Evolutionary conservation across 768 basidiomycete genomes (phyloP), one percentile per base, ranked within the genome.

Genomic region (Lentinula detonsa): DNA sequence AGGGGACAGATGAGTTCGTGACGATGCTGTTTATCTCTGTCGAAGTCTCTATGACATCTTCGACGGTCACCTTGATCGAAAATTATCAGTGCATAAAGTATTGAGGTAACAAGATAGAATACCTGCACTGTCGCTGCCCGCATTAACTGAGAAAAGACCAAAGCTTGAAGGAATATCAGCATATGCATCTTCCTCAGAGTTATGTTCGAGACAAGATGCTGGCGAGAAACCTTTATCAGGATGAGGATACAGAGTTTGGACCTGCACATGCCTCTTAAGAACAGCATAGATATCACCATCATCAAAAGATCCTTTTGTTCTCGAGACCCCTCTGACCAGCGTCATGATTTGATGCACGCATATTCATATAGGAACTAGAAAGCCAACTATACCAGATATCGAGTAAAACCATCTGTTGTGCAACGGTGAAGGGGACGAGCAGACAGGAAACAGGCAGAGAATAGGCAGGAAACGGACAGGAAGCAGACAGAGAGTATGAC

Each of bases 231-330:
- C 15, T n/a, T 28, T 28, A 28, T 28, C 28, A 28, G 28, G 28
- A 28, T 4, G 28, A 28, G 28, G 28, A 28, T 28, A 28, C 28
- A 28, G 28, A 28, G 28, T 28, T 28, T 28, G 28, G 28, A 28
- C 28, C 28, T 28, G 28, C 3, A 28, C 3, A 28, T 28, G 28
- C 28, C 28, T 28, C 28, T 28, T 28, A 28, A 53, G 57, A 51
- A 60, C 49, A 45, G 37, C 48, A 66, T 68, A 42, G 62, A 61
- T 63, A 68, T 65, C 52, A 61, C 64, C 66, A 46, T 65, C 65
- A 31, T 42, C 59, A 45, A 49, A 16, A 3, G 59, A 46, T 16
- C 13, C 33, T 16, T 39, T 46, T 8, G 46, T 63, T 34, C 57
- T 46, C 3, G 18, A 39, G 56, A 56, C 61, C 35, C 61, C 35